Evolutionary conservation across 306 rosid species (phyloP), one percentile per base, ranked within the genome.

Genomic region (Cercis canadensis): DNA sequence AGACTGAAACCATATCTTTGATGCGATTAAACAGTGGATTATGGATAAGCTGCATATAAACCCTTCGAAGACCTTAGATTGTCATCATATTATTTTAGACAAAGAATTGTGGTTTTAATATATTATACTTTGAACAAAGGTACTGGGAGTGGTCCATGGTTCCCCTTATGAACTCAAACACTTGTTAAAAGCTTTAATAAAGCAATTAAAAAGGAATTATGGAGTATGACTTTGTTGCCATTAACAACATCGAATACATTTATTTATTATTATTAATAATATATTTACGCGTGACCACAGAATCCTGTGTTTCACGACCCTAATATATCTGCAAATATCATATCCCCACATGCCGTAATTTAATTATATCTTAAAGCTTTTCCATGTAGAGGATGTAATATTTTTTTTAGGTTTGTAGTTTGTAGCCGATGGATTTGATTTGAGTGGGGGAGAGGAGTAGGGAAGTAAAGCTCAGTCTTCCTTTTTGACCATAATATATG

Each of bases 21-120:
- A 78, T 74, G 13, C 67, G 51, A 62, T 77, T 74, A 68, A 52
- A 36, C 34, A 14, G 36, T 74, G 3, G 29, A 24, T 24, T 24
- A 1, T 24, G 75, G 81, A 78, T 82, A 64, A 69, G 72, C 68
- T 46, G 52, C 40, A 67, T 50, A 29, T n/a, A 49, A 77, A 63
- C 55, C 72, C 62, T 24, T 70, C 37, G 51, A 51, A 43, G 59
- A 51, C 71, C 57, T 81, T 62, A 62, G 52, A 56, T 78, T 57
- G 71, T 69, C 37, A 50, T 44, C 34, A 8, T 31, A 17, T 58
- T 37, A 40, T 46, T 39, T 54, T 44, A 46, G 45, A 45, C 21
- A 67, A 15, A 75, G 62, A 51, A 37, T 66, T 65, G 36, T 18
- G 19, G 64, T 58, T 19, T 32, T 65, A 68, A 62, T 76, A 39